A percentile compares a stretch with the other conserved stretches of the same genome.
phyloP scores from a whole-genome alignment of 2,329 filamentous ascomycete species.

The Furcasterigmium furcatum region DNA sequence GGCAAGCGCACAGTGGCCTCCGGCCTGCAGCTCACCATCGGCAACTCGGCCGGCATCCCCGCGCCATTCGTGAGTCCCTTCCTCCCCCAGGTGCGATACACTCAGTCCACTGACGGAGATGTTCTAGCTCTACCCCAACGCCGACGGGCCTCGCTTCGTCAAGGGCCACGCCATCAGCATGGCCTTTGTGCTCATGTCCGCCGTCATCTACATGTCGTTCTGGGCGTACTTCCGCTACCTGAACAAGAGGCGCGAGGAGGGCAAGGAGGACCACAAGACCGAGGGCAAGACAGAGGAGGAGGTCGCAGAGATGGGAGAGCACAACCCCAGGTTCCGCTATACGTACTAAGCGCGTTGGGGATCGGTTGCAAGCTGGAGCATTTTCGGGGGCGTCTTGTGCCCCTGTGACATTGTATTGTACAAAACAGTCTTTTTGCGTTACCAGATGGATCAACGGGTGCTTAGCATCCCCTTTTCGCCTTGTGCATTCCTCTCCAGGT shows the following conservation, averaged over 20 bases:
- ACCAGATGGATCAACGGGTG: no score
- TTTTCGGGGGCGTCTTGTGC: no score
- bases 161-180: slow-evolving; percentile 48
- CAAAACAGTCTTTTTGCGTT: no score
- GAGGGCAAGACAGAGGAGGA: slow-evolving; percentile 23
- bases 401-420: no score
- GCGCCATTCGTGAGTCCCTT: slow-evolving; percentile 41
- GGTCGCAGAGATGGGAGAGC: slow-evolving; percentile 24
- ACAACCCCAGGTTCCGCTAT: slow-evolving; percentile 24
- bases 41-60: slow-evolving; percentile 62
- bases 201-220: slow-evolving; percentile 35
- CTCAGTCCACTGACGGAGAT: neutral
- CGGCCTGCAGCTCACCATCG: slow-evolving; percentile 60
- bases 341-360: slow-evolving; percentile 12
- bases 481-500: no score
- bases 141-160: slow-evolving; percentile 40
- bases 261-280: slow-evolving; percentile 22
- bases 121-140: slow-evolving; percentile 19
- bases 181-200: slow-evolving; percentile 40
- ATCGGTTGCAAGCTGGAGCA: no score
- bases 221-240: slow-evolving; percentile 23
- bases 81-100: neutral
- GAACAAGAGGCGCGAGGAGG: slow-evolving; percentile 27
- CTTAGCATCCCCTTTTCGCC: no score
- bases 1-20: slow-evolving; percentile 61